Base-by-base conservation (phyloP, 345 rosid genomes). In the Melaleuca alternifolia region DNA sequence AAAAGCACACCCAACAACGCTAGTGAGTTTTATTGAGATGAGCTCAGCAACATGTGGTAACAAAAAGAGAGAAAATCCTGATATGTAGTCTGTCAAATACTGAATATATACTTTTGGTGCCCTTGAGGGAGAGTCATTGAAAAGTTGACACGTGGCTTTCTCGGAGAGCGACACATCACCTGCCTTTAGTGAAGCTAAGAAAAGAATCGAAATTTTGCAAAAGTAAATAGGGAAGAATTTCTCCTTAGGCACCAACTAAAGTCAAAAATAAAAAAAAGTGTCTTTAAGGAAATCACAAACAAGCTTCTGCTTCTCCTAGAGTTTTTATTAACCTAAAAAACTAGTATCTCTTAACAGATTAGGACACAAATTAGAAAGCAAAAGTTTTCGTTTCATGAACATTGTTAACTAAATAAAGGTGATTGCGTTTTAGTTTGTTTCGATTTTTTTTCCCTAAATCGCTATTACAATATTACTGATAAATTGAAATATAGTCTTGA, bases 371-470 rank as follows among this genome's bases (percentile, higher is more conserved):
- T 30, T 62, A 30, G 76, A 30, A 41, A 30, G 76, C 44, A 15
- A 30, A 37, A 62, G 44, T 15, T 53, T 51, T 1, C 10, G 2
- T 20, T 54, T 65, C 7, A 16, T 10, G 24, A 71, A 24, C 79
- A 0, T 1, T 33, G 79, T 33, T 18, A 71, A 30, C 30, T 28
- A 62, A 61, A 28, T 7, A 15, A 62, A 62, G 46, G 15, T 8
- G 24, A 10, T 33, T 71, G 24, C 9, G 24, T 16, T 71, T 33
- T 6, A 33, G 44, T 65, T 7, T 65, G 2, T 9, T 65, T 65
- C 0, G 0, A 65, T n/a, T 2, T 14, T 15, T 16, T 65, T 33
- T n/a, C 6, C 13, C 1, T 33, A 71, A 71, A 33, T 71, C 0
- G 24, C 24, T 16, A 16, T 65, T 33, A 18, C 41, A 71, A 33